These are phyloP conservation scores for Cladosporium velox DNA, from an alignment of 2,329 filamentous ascomycete genomes.

Conservation along the genomic window DNA sequence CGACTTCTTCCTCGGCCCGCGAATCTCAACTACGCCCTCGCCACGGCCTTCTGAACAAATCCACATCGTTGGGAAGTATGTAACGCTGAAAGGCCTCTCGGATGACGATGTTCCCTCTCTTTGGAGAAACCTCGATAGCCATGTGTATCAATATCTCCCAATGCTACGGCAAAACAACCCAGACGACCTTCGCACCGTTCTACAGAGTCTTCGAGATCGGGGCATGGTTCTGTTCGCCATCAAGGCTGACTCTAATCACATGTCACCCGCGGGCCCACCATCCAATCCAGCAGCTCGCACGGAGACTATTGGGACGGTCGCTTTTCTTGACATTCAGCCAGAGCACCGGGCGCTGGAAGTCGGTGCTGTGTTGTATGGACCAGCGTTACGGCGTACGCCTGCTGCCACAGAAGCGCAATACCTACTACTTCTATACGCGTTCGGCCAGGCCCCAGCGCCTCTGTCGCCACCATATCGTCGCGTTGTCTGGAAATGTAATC, in stretches of 20 bases:
- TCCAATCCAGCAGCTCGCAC: slow-evolving; percentile 30
- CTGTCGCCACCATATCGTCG: slow-evolving; percentile 54
- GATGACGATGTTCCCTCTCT: slow-evolving; percentile 23
- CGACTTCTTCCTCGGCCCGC: slow-evolving; percentile 7
- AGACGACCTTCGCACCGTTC: slow-evolving; percentile 25
- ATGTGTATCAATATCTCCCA: slow-evolving; percentile 47
- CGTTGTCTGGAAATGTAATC: slow-evolving; percentile 66
- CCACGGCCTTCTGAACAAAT: slow-evolving; percentile 19
- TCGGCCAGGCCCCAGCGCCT: slow-evolving; percentile 43
- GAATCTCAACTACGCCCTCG: not conserved
- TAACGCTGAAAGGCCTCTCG: slow-evolving; percentile 24
- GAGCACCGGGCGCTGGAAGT: slow-evolving; percentile 58
- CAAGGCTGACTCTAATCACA: slow-evolving; percentile 35
- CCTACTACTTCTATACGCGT: slow-evolving; percentile 56
- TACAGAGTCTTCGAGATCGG: slow-evolving; percentile 22
- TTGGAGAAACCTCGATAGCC: slow-evolving; percentile 23
- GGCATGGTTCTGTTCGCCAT: slow-evolving; percentile 48
- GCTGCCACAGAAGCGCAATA: slow-evolving; percentile 61
- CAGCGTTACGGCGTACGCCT: slow-evolving; percentile 54
- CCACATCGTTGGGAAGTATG: slow-evolving; percentile 20
- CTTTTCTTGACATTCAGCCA: slow-evolving; percentile 51
- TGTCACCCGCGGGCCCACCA: not conserved
- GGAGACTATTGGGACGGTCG: slow-evolving; percentile 44
- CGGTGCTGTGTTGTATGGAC: slow-evolving; percentile 57
- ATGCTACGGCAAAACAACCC: slow-evolving; percentile 36